Percentiles rank a stretch among this genome's conserved stretches.
phyloP scores from a whole-genome alignment of 306 rosid species.

The Gynostemma pentaphyllum region DNA sequence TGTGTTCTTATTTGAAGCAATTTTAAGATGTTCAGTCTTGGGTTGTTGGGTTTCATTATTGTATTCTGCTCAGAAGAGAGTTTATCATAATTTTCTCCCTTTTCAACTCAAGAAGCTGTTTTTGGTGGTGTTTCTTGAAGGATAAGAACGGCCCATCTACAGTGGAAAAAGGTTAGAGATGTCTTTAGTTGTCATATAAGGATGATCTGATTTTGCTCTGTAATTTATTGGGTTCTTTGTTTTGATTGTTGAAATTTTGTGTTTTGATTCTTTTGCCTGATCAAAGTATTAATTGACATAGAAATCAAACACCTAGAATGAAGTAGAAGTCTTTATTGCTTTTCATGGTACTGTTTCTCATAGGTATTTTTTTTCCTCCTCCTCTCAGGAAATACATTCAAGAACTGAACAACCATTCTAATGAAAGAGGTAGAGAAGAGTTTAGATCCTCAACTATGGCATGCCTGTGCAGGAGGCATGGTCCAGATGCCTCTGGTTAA shows the following conservation, averaged over 20 bases:
- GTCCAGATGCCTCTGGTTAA: conserved; percentile 79
- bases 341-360: conserved; percentile 2
- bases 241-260: background rate
- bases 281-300: conserved; percentile 19
- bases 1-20: background rate
- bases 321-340: conserved; percentile 6
- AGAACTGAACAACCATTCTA: background rate
- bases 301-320: background rate
- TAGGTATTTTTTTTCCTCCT: background rate
- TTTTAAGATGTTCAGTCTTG: background rate
- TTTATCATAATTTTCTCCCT: background rate
- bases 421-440: conserved; percentile 57
- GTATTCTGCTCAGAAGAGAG: background rate
- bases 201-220: background rate
- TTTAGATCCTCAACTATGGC: conserved; percentile 95
- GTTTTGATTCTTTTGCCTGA: background rate
- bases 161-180: background rate
- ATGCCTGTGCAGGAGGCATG: conserved; percentile 97
- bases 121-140: background rate
- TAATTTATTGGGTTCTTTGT: background rate
- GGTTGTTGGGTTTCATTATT: background rate
- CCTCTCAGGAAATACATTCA: background rate
- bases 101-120: conserved; percentile 1
- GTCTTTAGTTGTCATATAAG: background rate
- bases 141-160: background rate